Percentiles rank a stretch among this genome's conserved stretches.
Conservation (phyloP, 2,329 filamentous ascomycete genomes). For the Sarocladium kiliense region DNA sequence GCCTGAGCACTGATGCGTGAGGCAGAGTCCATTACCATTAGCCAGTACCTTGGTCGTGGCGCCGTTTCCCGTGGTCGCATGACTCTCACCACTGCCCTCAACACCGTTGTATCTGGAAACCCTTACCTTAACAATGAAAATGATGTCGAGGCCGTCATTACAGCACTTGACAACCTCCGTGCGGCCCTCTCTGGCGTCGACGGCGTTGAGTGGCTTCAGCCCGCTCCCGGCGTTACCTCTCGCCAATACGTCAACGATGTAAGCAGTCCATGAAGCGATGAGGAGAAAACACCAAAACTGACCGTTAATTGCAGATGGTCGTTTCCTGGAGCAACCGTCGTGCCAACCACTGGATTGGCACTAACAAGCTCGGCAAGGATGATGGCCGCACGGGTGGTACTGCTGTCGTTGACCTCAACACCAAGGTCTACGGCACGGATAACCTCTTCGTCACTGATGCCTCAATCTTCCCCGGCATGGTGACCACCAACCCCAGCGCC, state of each 20-base stretch:
- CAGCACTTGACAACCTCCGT: slow-evolving; percentile 56
- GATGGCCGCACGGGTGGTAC: slow-evolving; percentile 50
- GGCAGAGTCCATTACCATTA: slow-evolving; percentile 45
- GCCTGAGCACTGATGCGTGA: slow-evolving; percentile 8
- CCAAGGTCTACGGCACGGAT: slow-evolving; percentile 62
- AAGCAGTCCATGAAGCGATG: slow-evolving; percentile 16
- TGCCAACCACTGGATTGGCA: slow-evolving; percentile 52
- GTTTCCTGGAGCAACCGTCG: slow-evolving; percentile 27
- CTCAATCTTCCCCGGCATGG: slow-evolving; percentile 63
- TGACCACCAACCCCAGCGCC: slow-evolving; percentile 62
- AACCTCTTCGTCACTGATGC: slow-evolving; percentile 66
- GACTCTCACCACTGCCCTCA: slow-evolving; percentile 53
- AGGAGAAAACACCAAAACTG: background rate
- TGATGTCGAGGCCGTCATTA: slow-evolving; percentile 57
- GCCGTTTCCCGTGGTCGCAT: slow-evolving; percentile 56
- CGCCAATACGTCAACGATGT: slow-evolving; percentile 51
- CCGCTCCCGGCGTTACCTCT: slow-evolving; percentile 44
- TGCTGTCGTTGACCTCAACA: slow-evolving; percentile 57
- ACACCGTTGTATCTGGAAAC: slow-evolving; percentile 51
- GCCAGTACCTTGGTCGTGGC: slow-evolving; percentile 60
- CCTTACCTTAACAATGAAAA: slow-evolving; percentile 54
- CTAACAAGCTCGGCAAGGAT: slow-evolving; percentile 55
- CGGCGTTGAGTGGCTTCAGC: slow-evolving; percentile 52
- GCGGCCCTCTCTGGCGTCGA: slow-evolving; percentile 46
- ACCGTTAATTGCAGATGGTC: slow-evolving; percentile 10